These are phyloP conservation scores for Oemleria cerasiformis DNA, from an alignment of 306 rosid species.

Conservation along the genomic window DNA sequence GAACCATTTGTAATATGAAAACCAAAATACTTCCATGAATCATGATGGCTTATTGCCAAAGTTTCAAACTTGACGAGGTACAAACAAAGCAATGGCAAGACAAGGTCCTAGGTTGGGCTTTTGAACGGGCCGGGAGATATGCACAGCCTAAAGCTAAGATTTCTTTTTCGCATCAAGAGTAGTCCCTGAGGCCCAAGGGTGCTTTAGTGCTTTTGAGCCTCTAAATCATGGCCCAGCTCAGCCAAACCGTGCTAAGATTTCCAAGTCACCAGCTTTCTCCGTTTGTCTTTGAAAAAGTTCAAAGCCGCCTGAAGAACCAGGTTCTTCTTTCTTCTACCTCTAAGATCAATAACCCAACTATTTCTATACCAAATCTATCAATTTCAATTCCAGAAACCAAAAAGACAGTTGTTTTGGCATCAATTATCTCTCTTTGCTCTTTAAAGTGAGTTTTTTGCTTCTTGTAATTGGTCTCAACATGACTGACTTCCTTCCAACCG, in stretches of 20 bases:
- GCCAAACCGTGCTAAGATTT: background rate
- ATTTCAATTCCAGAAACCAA: background rate
- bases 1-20: background rate
- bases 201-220: no score
- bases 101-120: background rate
- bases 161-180: no score
- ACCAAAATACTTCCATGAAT: background rate
- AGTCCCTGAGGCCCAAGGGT: no score
- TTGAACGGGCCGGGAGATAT: no score
- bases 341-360: background rate
- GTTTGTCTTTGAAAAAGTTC: background rate
- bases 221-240: background rate
- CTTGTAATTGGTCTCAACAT: background rate
- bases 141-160: no score
- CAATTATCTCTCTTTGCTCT: background rate
- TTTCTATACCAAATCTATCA: background rate
- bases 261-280: background rate
- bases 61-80: background rate
- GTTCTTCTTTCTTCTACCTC: background rate
- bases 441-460: background rate
- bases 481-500: background rate
- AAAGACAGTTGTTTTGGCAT: background rate
- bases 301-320: background rate
- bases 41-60: background rate
- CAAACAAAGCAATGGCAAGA: background rate